Evolutionary conservation across 331 rosid genomes (phyloP).

Genomic region (Pyrus hybrid): DNA sequence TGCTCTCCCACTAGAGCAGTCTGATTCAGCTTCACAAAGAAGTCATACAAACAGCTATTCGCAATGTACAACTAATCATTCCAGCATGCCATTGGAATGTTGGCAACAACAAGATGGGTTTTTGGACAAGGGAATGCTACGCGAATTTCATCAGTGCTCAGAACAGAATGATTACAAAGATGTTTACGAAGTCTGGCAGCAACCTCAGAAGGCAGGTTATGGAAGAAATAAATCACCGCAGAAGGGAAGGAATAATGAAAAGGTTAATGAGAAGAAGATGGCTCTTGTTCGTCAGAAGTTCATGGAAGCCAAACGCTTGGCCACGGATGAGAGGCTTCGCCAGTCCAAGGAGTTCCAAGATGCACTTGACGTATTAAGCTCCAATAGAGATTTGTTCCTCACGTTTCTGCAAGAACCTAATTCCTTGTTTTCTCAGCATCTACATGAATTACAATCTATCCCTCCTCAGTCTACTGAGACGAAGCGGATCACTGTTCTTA

Average conservation of each 20-base stretch:
- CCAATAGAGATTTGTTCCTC: conserved; percentile 65
- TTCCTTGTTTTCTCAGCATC: conserved; percentile 42
- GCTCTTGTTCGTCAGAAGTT: conserved; percentile 66
- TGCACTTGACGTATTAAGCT: conserved; percentile 75
- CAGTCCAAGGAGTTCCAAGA: conserved; percentile 68
- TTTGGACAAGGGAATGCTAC: conserved; percentile 39
- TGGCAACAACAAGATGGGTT: conserved; percentile 42
- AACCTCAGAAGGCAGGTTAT: conserved; percentile 40
- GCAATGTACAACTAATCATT: conserved; percentile 22
- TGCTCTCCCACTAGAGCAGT: conserved; percentile 43
- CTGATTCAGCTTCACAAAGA: conserved; percentile 45
- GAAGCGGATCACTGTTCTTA: conserved; percentile 66
- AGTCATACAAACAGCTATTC: conserved; percentile 41
- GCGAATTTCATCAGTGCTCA: conserved; percentile 35
- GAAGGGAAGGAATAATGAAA: conserved; percentile 48
- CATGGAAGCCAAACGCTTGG: conserved; percentile 58
- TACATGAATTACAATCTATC: conserved; percentile 42
- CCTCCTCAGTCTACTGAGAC: conserved; percentile 40
- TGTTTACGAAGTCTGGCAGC: conserved; percentile 67
- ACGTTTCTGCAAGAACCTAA: conserved; percentile 59
- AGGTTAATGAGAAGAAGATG: conserved; percentile 45
- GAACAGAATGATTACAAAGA: conserved; percentile 41
- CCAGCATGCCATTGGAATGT: conserved; percentile 32
- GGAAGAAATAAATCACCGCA: conserved; percentile 51
- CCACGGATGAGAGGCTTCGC: conserved; percentile 57